Percentiles rank a stretch among this genome's conserved stretches.
phyloP scores from a whole-genome alignment of 2,329 filamentous ascomycete species.

The Penicillium sp. region DNA sequence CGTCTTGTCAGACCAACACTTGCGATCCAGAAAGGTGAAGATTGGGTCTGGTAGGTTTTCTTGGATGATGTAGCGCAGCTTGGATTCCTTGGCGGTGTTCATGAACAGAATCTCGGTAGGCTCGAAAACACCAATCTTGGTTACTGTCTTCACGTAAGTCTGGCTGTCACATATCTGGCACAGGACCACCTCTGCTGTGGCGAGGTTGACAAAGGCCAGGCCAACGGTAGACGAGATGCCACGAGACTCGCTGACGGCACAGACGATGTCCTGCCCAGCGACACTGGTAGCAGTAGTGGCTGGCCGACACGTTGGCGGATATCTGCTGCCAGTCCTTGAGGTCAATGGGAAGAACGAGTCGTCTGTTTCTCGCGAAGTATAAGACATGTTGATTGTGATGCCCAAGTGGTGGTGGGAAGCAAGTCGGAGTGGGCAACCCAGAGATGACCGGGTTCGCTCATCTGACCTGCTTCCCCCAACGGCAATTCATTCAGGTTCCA shows the following conservation, averaged over 20 bases:
- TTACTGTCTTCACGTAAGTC: slow-evolving; percentile 80
- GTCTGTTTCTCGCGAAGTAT: slow-evolving; percentile 5
- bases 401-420: not conserved
- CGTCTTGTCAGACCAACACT: slow-evolving; percentile 74
- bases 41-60: slow-evolving; percentile 63
- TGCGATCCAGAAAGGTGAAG: slow-evolving; percentile 65
- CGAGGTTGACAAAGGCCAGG: slow-evolving; percentile 79
- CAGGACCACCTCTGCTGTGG: slow-evolving; percentile 75
- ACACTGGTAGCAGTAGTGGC: slow-evolving; percentile 55
- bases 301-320: slow-evolving; percentile 49
- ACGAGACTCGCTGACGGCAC: slow-evolving; percentile 82
- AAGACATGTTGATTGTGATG: slow-evolving; percentile 10
- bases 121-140: slow-evolving; percentile 76
- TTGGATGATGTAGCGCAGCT: slow-evolving; percentile 67
- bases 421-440: not conserved
- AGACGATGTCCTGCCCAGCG: slow-evolving; percentile 69
- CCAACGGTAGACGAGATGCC: slow-evolving; percentile 80
- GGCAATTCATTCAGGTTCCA: no score
- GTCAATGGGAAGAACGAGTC: slow-evolving; percentile 22
- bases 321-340: slow-evolving; percentile 39
- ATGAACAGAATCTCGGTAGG: slow-evolving; percentile 78
- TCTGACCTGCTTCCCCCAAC: not conserved
- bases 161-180: slow-evolving; percentile 92
- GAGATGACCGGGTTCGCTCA: not conserved
- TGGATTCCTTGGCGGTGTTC: slow-evolving; percentile 68